These are phyloP conservation scores for Phytopythium helicoides DNA, from an alignment of 352 stramenopile species.

Conservation along the genomic window DNA sequence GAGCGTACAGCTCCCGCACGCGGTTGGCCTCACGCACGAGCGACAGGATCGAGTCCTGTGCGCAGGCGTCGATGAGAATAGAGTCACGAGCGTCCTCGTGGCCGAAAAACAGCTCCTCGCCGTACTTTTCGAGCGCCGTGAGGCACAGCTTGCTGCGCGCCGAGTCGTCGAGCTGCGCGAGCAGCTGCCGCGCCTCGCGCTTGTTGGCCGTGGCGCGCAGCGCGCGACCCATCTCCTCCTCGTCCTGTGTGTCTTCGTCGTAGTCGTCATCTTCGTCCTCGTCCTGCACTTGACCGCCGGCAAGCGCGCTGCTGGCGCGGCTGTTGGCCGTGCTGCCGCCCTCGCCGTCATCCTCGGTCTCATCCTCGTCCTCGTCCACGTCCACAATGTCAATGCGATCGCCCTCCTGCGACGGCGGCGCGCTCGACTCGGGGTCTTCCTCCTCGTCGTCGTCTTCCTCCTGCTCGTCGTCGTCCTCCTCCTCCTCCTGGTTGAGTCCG, in stretches of 20 bases:
- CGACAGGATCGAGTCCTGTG: constrained; percentile 49
- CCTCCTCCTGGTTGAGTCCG: constrained; percentile 10
- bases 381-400: constrained; percentile 25
- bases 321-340: constrained; percentile 4
- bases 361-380: constrained; percentile 19
- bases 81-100: constrained; percentile 57
- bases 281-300: constrained; percentile 9
- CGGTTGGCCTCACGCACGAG: constrained; percentile 58
- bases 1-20: constrained; percentile 40
- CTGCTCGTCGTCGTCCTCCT: constrained; percentile 14
- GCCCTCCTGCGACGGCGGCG: constrained; percentile 14
- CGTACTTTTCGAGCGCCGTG: constrained; percentile 63
- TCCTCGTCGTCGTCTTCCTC: constrained; percentile 15
- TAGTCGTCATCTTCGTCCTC: constrained; percentile 36
- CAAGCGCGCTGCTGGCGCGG: constrained; percentile 13
- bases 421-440: constrained; percentile 4
- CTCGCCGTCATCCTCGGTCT: constrained; percentile 9
- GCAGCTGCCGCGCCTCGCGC: constrained; percentile 39
- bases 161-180: constrained; percentile 53
- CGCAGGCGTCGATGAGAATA: constrained; percentile 61
- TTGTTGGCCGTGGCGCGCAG: constrained; percentile 47
- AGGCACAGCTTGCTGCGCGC: constrained; percentile 55
- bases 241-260: constrained; percentile 21
- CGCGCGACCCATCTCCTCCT: constrained; percentile 21
- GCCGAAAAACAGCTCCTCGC: constrained; percentile 60